Base-by-base conservation (phyloP, 768 basidiomycete species). In the Collybia mongolica region DNA sequence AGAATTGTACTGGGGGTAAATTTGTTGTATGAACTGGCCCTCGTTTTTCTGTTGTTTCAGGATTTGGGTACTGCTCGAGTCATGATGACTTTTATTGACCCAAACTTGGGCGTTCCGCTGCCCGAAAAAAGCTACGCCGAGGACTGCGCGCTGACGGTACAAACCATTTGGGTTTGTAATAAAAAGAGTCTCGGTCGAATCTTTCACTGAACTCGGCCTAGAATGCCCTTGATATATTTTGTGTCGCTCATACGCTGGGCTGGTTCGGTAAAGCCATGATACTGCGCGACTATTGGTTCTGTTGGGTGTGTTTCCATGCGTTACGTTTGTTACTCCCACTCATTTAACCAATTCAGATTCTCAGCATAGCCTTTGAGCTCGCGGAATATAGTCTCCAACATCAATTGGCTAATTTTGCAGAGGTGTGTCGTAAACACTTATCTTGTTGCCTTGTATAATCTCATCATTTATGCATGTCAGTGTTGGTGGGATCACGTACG, bases 201-300 rank as follows among this genome's bases (percentile, higher is more conserved):
- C 11, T 32, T 14, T 12, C 6, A 6, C 47, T 56, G 37, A 37
- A 44, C 20, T 24, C 44, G 38, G 44, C 37, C 2, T 55, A 92
- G 88, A 79, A 86, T 60, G 88, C 91, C 3, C 65, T 94, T 24
- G 91, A 94, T 62, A 85, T 93, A 48, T 94, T 94, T 64, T 93
- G 90, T 60, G 57, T 93, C 15, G 91, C 91, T 23, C 91, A 94
- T 64, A 71, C 90, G 35, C 64, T 93, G 42, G 91, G 91, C 5
- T 94, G 91, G 91, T 93, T 91, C 64, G 90, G 91, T 38, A 94
- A 94, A 66, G 91, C 92, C 3, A 79, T 93, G 77, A 86, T 94
- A 57, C 67, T 94, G 61, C 82, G 92, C 19, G 92, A 94, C 61
- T 93, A 94, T 61, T 93, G 91, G 91, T 93, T 93, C 62, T 93